A percentile compares a stretch with the other conserved stretches of the same genome.
Conservation (phyloP, 2,329 filamentous ascomycete species). For the Cadophora gregata region DNA sequence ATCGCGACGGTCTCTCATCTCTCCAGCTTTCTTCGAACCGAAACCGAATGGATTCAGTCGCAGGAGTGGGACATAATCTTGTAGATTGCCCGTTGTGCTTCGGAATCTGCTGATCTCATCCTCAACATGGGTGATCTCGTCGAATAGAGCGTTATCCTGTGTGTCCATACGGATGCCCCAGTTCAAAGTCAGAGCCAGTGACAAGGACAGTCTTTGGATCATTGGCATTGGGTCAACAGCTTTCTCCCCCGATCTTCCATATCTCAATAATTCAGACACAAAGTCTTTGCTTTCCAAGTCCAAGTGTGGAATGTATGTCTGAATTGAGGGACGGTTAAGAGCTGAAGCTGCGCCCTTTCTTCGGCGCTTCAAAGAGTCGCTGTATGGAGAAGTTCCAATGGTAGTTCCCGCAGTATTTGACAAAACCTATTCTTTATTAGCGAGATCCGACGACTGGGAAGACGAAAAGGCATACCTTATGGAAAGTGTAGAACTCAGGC, state of each 20-base stretch:
- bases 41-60: constrained; percentile 65
- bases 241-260: constrained; percentile 59
- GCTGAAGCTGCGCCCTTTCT: constrained; percentile 70
- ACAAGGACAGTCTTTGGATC: constrained; percentile 68
- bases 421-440: constrained; percentile 53
- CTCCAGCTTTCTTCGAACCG: constrained; percentile 62
- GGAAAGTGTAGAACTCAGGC: constrained; percentile 64
- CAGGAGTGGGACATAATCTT: constrained; percentile 65
- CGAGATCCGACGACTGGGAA: neutral
- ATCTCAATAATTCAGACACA: constrained; percentile 62
- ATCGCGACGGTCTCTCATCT: constrained; percentile 65
- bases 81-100: constrained; percentile 64
- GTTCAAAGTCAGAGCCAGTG: constrained; percentile 68
- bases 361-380: constrained; percentile 66
- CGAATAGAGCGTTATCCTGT: constrained; percentile 64
- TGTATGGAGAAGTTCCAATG: constrained; percentile 71
- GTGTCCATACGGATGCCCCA: constrained; percentile 68
- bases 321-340: constrained; percentile 67
- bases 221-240: constrained; percentile 70
- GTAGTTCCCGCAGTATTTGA: constrained; percentile 71
- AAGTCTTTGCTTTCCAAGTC: constrained; percentile 69
- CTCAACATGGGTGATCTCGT: constrained; percentile 67
- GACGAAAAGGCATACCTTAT: constrained; percentile 51
- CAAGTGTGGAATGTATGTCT: constrained; percentile 66
- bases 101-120: constrained; percentile 65